A percentile compares a stretch with the other conserved stretches of the same genome.
These are phyloP conservation scores for Paracoccidioides lutzii DNA, from an alignment of 2,329 filamentous ascomycete species.

Conservation along the genomic window DNA sequence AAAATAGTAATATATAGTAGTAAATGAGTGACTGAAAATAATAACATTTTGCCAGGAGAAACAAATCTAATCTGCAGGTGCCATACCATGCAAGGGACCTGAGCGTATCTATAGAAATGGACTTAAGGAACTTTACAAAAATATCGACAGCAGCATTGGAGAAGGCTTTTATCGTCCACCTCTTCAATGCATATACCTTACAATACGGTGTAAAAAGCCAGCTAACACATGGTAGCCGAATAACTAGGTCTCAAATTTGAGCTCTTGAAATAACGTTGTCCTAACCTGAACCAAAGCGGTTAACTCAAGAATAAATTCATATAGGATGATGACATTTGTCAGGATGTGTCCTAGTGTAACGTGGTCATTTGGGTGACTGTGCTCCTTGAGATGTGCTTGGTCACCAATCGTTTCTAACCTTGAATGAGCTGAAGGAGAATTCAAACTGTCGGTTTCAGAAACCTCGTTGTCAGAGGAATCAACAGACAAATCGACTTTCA, in stretches of 20 bases:
- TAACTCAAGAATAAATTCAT: conserved; percentile 67
- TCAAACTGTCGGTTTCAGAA: neutral
- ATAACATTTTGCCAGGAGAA: too few species aligned
- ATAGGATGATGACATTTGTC: conserved; percentile 66
- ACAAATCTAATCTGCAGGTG: too few species aligned
- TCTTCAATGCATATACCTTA: neutral
- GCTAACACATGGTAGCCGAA: neutral
- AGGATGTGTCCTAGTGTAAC: conserved; percentile 65
- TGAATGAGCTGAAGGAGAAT: neutral
- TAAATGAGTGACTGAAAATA: too few species aligned
- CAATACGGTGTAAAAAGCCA: neutral
- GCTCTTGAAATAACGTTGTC: conserved; percentile 63
- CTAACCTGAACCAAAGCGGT: conserved; percentile 62
- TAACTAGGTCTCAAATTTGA: conserved; percentile 40
- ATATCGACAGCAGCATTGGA: neutral
- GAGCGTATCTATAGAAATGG: too few species aligned
- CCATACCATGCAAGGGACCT: too few species aligned
- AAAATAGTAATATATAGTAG: too few species aligned
- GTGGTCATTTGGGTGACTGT: conserved; percentile 23
- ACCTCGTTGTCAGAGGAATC: neutral
- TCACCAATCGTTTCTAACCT: conserved; percentile 2
- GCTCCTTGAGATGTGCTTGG: conserved; percentile 8
- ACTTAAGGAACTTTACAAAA: neutral
- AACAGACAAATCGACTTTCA: conserved; percentile 11
- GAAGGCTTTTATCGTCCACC: neutral